Evolutionary conservation across 257 asterid species (phyloP).

Genomic region (Coffea canephora): DNA sequence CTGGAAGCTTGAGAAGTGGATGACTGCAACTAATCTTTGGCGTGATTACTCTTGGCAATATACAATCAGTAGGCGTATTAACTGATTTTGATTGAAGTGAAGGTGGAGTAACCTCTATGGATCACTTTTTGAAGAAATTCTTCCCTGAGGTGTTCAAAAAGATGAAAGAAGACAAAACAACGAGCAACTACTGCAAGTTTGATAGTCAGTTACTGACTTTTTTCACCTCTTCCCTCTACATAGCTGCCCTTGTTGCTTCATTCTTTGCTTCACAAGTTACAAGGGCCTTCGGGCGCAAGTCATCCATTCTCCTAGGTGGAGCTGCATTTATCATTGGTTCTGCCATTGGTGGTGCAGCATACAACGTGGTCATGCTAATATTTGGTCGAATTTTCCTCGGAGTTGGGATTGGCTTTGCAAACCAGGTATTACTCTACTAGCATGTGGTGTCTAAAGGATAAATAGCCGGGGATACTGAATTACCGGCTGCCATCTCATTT

Average conservation of each 20-base stretch:
- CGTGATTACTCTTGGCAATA: not conserved
- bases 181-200: constrained; percentile 53
- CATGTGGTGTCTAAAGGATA: not conserved
- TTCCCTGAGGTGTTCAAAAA: constrained; percentile 37
- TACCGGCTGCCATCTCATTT: not conserved
- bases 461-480: not conserved
- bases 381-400: too few species aligned
- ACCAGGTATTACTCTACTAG: not conserved
- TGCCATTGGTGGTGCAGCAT: constrained; percentile 45
- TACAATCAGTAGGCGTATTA: not conserved
- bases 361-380: constrained; percentile 18
- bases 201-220: constrained; percentile 48
- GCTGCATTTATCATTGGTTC: constrained; percentile 41
- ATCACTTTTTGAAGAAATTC: constrained; percentile 43
- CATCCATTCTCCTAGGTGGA: constrained; percentile 49
- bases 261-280: constrained; percentile 49
- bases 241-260: constrained; percentile 50
- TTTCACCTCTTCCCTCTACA: constrained; percentile 52
- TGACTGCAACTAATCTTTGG: not conserved
- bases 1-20: not conserved
- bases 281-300: constrained; percentile 43
- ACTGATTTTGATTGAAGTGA: constrained; percentile 1
- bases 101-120: constrained; percentile 65
- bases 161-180: constrained; percentile 28
- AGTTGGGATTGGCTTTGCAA: too few species aligned